Base-by-base conservation (phyloP, 202 grass and related monocot species). In the Panicum virgatum region DNA sequence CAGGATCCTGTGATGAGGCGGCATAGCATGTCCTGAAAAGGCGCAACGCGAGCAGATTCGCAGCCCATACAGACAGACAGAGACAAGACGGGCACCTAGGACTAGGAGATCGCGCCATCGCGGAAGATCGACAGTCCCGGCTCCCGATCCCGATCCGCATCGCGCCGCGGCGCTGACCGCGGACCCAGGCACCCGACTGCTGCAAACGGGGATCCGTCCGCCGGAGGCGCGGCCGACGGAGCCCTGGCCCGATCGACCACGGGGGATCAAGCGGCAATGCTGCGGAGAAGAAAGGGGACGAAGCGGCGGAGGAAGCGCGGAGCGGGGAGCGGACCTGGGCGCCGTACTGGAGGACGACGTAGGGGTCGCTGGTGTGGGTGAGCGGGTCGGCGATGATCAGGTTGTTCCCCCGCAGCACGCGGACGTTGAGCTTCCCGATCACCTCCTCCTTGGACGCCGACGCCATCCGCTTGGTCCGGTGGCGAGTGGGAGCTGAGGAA, bases 361-460 rank as follows among this genome's bases (percentile, higher is more conserved):
- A 94, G 77, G 92, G 92, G 67, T 94, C 92, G 80, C 92, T 94
- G 74, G 89, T 79, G 56, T 90, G 75, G 80, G 80, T 80, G 88
- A 86, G 83, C 47, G 77, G 72, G 75, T 94, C 88, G 72, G 73
- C 73, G 81, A 88, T 74, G 84, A 18, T 46, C 58, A 94, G 88
- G 69, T 91, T 89, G 29, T 62, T 61, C 66, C 89, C 92, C 32
- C 89, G 85, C 79, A 89, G 34, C 23, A 91, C 80, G 68, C 83
- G 81, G 67, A 90, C 80, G 64, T 78, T 93, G 80, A 93, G 69
- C 76, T 87, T 80, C 32, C 91, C 84, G 52, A 90, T 66, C 57
- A 85, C 75, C 18, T 81, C 66, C 81, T 81, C 91, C 87, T 74
- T 85, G 37, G 76, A 11, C 45, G 81, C 48, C 34, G 71, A 60